phyloP scores from a whole-genome alignment of 1,284 basidiomycete species.

The Termitomyces sp. region DNA sequence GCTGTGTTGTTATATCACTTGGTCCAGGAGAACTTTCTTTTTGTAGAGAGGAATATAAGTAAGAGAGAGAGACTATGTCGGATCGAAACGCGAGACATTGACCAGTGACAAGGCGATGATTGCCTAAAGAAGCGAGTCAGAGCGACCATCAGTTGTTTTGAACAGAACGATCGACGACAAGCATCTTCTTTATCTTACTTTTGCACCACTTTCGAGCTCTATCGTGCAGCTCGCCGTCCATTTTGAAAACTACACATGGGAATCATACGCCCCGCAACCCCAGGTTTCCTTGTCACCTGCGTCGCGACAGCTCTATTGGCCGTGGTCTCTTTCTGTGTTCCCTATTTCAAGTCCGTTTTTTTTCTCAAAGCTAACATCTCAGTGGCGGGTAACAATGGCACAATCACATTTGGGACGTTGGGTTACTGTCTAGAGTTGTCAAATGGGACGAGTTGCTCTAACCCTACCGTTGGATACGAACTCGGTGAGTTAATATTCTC shows the following conservation, averaged over 20 bases:
- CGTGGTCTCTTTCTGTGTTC: slow-evolving; percentile 82
- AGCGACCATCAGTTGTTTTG: background rate
- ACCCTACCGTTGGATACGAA: slow-evolving; percentile 75
- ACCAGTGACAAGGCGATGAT: too few relatives aligned
- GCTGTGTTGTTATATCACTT: background rate
- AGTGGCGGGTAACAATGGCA: slow-evolving; percentile 46
- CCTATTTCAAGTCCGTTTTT: slow-evolving; percentile 77
- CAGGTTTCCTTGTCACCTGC: slow-evolving; percentile 78
- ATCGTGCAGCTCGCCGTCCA: background rate
- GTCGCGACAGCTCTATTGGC: slow-evolving; percentile 71
- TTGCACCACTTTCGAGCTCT: background rate
- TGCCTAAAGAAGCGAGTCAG: too few relatives aligned
- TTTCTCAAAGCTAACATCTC: slow-evolving; percentile 75
- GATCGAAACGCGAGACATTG: too few relatives aligned
- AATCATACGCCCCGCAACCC: slow-evolving; percentile 71
- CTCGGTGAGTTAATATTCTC: slow-evolving; percentile 54
- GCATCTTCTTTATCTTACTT: background rate
- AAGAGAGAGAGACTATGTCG: too few relatives aligned
- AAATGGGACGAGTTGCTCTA: slow-evolving; percentile 66
- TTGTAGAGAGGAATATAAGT: background rate
- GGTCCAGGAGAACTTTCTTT: background rate
- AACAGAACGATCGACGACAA: background rate
- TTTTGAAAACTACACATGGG: slow-evolving; percentile 37
- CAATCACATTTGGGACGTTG: slow-evolving; percentile 76
- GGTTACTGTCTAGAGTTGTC: slow-evolving; percentile 71